A percentile compares a stretch with the other conserved stretches of the same genome.
These are phyloP conservation scores for Coccomyxa sp. DNA, from an alignment of 139 green algal species.

Conservation along the genomic window DNA sequence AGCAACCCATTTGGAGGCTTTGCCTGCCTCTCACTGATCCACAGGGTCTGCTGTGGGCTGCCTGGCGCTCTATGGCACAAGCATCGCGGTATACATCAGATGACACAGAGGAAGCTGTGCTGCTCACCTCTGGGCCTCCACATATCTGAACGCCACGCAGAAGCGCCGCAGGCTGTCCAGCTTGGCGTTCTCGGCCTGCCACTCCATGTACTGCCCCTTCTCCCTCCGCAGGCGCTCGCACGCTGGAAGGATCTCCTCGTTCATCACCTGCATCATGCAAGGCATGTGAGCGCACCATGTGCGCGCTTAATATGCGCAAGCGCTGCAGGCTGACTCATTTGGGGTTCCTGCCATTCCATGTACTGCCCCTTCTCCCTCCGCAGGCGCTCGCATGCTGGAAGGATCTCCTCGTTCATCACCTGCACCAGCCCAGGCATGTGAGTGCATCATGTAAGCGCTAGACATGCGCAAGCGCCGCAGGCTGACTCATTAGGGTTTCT, in stretches of 20 bases:
- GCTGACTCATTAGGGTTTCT: conserved; percentile 41
- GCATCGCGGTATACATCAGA: too few species aligned
- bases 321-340: conserved; percentile 61
- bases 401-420: conserved; percentile 85
- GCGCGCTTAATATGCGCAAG: too few species aligned
- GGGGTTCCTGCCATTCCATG: conserved; percentile 65
- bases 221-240: conserved; percentile 80
- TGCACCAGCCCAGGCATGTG: too few species aligned
- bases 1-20: too few species aligned
- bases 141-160: conserved; percentile 81
- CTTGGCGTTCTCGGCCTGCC: conserved; percentile 42
- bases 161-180: conserved; percentile 72
- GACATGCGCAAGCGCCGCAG: conserved; percentile 82
- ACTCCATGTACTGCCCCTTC: conserved; percentile 80
- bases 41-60: too few species aligned
- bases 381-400: conserved; percentile 83
- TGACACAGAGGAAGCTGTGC: too few species aligned
- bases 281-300: too few species aligned
- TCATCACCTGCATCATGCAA: conserved; percentile 73
- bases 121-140: conserved; percentile 38
- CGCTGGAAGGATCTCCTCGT: conserved; percentile 86
- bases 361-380: conserved; percentile 75
- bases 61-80: too few species aligned
- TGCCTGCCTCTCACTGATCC: too few species aligned
- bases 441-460: too few species aligned